phyloP scores from a whole-genome alignment of 1,139 yeast species.

The Kodamaea sp. region DNA sequence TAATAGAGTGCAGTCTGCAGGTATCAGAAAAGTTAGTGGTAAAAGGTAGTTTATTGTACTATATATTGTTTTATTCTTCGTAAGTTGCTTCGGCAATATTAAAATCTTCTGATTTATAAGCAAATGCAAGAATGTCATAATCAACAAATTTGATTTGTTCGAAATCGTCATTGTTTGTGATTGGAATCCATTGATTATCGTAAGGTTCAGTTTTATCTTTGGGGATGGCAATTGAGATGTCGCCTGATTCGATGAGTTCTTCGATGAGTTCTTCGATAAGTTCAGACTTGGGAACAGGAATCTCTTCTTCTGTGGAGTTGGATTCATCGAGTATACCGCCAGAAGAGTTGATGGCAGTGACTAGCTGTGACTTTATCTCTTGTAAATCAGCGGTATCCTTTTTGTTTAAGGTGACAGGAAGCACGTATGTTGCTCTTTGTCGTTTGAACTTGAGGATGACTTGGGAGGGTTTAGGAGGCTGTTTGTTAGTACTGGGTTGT shows the following conservation, averaged over 20 bases:
- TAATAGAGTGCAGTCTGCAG: slow-evolving; percentile 34
- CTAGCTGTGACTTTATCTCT: slow-evolving; percentile 31
- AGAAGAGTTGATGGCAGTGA: slow-evolving; percentile 37
- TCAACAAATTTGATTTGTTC: slow-evolving; percentile 31
- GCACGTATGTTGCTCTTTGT: slow-evolving; percentile 39
- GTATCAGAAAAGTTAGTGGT: slow-evolving; percentile 38
- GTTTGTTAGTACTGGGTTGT: slow-evolving; percentile 13
- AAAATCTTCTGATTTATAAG: slow-evolving; percentile 35
- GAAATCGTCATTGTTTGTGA: slow-evolving; percentile 25
- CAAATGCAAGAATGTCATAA: slow-evolving; percentile 42
- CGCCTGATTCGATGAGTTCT: slow-evolving; percentile 13
- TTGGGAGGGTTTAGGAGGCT: no score
- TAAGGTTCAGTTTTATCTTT: slow-evolving; percentile 39
- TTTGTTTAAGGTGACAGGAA: slow-evolving; percentile 28
- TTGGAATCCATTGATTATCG: slow-evolving; percentile 38
- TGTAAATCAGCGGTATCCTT: slow-evolving; percentile 20
- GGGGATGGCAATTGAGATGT: slow-evolving; percentile 41
- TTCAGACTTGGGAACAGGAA: slow-evolving; percentile 31
- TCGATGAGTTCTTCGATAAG: slow-evolving; percentile 20
- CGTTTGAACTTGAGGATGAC: slow-evolving; percentile 45
- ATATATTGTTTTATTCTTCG: slow-evolving; percentile 24
- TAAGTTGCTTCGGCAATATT: slow-evolving; percentile 40
- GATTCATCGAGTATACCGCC: slow-evolving; percentile 37
- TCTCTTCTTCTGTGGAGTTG: slow-evolving; percentile 18
- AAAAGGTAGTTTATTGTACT: slow-evolving; percentile 9